Conservation (phyloP, 2,329 filamentous ascomycete species). For the Davidsoniella eucalypti region DNA sequence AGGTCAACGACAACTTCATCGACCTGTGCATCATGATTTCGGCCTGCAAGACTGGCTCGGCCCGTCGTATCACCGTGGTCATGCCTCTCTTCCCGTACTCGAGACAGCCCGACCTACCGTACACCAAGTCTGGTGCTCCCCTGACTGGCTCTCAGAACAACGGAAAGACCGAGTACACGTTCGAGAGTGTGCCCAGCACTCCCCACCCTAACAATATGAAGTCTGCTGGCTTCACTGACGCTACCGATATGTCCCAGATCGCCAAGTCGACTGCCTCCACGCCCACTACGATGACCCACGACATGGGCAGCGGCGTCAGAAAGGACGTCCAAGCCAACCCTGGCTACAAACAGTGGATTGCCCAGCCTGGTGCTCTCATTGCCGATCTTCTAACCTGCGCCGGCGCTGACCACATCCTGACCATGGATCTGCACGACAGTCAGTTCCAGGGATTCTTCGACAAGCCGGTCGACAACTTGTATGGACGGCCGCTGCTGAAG, state of each 20-base stretch:
- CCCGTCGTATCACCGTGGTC: constrained; percentile 82
- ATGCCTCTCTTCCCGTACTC: constrained; percentile 95
- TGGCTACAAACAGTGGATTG: constrained; percentile 97
- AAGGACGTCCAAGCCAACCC: constrained; percentile 59
- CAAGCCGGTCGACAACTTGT: constrained; percentile 94
- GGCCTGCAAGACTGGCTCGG: constrained; percentile 91
- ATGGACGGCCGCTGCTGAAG: constrained; percentile 60
- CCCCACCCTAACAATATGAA: constrained; percentile 57
- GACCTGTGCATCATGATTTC: constrained; percentile 96
- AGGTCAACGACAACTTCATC: constrained; percentile 91
- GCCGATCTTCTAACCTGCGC: constrained; percentile 90
- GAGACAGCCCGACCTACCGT: constrained; percentile 86
- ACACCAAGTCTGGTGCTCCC: constrained; percentile 87
- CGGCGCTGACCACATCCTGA: constrained; percentile 88
- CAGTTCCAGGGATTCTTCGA: constrained; percentile 98
- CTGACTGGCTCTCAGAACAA: constrained; percentile 48
- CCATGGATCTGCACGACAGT: constrained; percentile 86
- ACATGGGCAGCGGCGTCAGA: constrained; percentile 17
- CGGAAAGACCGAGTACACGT: constrained; percentile 51
- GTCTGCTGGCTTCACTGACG: constrained; percentile 46
- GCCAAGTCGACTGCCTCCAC: constrained; percentile 48
- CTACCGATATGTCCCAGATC: constrained; percentile 54
- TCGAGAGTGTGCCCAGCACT: constrained; percentile 81
- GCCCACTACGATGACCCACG: constrained; percentile 26
- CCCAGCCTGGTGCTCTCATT: constrained; percentile 86